Evolutionary conservation across 1,284 basidiomycete genomes (phyloP), one percentile per base, ranked within the genome.

Genomic region (Microbotryum saponariae): DNA sequence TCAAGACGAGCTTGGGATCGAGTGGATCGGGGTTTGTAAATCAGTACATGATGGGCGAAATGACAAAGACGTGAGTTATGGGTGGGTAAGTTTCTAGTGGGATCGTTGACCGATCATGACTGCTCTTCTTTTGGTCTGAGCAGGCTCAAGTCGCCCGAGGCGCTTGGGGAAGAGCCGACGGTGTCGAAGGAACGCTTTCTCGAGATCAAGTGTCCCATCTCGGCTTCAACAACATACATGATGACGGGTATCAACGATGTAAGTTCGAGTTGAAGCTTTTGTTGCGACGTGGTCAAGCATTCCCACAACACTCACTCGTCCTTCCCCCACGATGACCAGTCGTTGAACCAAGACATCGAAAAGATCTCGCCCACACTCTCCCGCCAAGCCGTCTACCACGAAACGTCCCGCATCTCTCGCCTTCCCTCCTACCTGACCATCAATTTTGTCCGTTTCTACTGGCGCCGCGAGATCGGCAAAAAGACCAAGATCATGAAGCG

Each of bases 381-480:
- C 4, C 85, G 92, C 21, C 82, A 88, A 44, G 93, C 92, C 0
- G 76, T 82, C 1, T 98, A 97, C 78, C 83, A 81, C n/a, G 86
- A 90, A 74, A 84, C 82, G 50, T 88, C 89, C 9, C 85, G 91
- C 5, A 76, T 99, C 54, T 85, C 89, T 6, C 82, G 93, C 18
- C 78, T 97, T 29, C 96, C 94, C 0, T 76, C 82, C 23, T 78
- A 93, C 73, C 81, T 96, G 47, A 86, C 87, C 10, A 83, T 93
- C 5, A 91, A 93, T 71, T 89, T 97, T 85, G 91, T 94, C 8
- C 86, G 96, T 53, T 98, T 98, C 76, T 89, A 87, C 67, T 98
- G 94, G 94, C 81, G 91, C 64, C 80, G 84, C 51, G 94, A 97
- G 70, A 93, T 97, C 62, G 79, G 80, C 68, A 92, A 72, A 54